A percentile compares a stretch with the other conserved stretches of the same genome.
These are phyloP conservation scores for Lojkania enalia DNA, from an alignment of 2,329 filamentous ascomycete genomes.

Conservation along the genomic window DNA sequence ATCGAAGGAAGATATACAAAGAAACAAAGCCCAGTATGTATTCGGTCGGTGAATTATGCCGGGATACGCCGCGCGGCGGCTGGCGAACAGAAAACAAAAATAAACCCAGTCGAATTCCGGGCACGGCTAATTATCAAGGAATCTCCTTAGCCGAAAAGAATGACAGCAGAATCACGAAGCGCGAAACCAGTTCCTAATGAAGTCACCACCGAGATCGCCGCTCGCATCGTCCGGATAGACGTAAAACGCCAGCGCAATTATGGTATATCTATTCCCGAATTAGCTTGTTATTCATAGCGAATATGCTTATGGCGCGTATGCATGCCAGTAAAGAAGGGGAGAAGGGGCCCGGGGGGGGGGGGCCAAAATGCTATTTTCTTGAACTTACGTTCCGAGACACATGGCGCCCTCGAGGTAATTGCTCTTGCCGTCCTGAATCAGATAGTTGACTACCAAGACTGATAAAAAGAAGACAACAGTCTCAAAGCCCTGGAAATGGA, in stretches of 20 bases:
- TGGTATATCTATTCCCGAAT: conserved; percentile 56
- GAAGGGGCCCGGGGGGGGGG: no score
- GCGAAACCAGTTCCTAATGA: conserved; percentile 26
- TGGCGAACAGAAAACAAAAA: no score
- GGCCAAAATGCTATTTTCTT: no score
- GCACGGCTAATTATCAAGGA: no score
- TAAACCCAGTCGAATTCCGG: no score
- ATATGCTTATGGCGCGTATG: not conserved
- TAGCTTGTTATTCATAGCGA: conserved; percentile 5
- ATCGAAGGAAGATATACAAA: no score
- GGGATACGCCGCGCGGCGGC: no score
- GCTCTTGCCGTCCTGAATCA: conserved; percentile 81
- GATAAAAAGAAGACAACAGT: conserved; percentile 84
- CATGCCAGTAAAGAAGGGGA: not conserved
- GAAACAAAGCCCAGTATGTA: no score
- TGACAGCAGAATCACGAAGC: no score
- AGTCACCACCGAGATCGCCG: conserved; percentile 33
- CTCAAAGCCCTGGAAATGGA: conserved; percentile 89
- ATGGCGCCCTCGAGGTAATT: conserved; percentile 83
- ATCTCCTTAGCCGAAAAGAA: no score
- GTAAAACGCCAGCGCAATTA: conserved; percentile 63
- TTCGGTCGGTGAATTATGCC: no score
- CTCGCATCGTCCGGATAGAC: conserved; percentile 60
- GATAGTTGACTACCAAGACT: conserved; percentile 83
- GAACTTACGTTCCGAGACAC: conserved; percentile 54